Evolutionary conservation across 2,329 filamentous ascomycete species (phyloP), one percentile per base, ranked within the genome.

Genomic region (Diaporthe vaccinii): DNA sequence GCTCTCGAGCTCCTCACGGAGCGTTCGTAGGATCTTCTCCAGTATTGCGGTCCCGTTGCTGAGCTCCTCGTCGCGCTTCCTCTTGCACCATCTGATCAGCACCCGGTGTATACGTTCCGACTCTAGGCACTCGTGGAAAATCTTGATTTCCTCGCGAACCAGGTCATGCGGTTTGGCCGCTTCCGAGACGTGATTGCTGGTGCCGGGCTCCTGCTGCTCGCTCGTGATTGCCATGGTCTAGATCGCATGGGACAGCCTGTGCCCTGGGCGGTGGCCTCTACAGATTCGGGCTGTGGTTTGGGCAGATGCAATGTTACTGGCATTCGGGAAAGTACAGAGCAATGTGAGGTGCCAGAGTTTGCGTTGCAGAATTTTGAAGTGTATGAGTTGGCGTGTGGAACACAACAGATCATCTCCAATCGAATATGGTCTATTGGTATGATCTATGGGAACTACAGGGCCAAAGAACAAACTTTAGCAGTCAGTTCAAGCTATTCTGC

Each of bases 1-100:
- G 31, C 34, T 51, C 46, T 68, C 65, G 6, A 53, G 4, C 31
- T 51, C 46, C 3, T 53, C 31, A 39, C 39, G 22, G n/a, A 68
- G 46, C 22, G 46, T 51, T 20, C 31, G 46, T 14, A 53, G 12
- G 31, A 68, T 14, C 34, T 39, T 68, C 46, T 68, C 46, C 65
- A 68, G 41, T 46, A 67, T 67, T 34, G 28, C 61, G 9, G 28
- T 49, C 5, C 61, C 61, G 20, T 31, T 36, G 9, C 61, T 67
- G 28, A 67, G 28, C 17, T 68, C 62, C 12, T 68, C 46, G 14
- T 68, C 46, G 4, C 46, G 44, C 62, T 51, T 68, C 12, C 46
- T 68, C 46, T 68, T 68, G 46, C 62, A 44, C 62, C 62, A 68
- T 39, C 34, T 68, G 22, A 12, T 17, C 62, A 68, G 25, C 44